Evolutionary conservation across 768 basidiomycete genomes (phyloP).

Genomic region (Pleurotus platypus): DNA sequence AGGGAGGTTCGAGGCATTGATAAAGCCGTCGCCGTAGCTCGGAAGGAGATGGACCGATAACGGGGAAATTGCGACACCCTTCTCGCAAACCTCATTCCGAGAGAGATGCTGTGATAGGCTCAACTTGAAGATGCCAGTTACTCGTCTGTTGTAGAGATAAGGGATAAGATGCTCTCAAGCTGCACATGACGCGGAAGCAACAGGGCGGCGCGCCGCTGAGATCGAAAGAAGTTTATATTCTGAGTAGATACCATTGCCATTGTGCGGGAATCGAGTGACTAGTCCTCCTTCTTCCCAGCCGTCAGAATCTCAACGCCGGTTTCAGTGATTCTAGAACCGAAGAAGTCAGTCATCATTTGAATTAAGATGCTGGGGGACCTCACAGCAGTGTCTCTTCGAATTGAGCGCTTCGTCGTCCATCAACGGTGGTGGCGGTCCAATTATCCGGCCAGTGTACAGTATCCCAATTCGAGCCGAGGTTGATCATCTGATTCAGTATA

Average conservation of each 20-base stretch:
- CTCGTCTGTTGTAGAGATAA: constrained; percentile 3
- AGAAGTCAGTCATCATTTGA: constrained; percentile 3
- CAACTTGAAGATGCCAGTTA: background rate
- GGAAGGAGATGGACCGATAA: constrained; percentile 8
- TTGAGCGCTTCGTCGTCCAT: constrained; percentile 90
- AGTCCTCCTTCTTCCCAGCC: constrained; percentile 29
- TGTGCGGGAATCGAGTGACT: background rate
- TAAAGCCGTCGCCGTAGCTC: constrained; percentile 5
- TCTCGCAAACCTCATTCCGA: background rate
- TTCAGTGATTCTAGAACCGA: constrained; percentile 72
- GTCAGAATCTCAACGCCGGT: constrained; percentile 88
- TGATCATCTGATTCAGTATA: constrained; percentile 71
- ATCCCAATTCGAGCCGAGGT: constrained; percentile 75
- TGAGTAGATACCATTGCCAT: background rate
- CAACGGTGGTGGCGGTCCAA: constrained; percentile 93
- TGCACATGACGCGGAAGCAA: constrained; percentile 7
- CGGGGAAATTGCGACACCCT: constrained; percentile 6
- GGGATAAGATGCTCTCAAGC: constrained; percentile 3
- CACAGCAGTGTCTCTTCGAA: constrained; percentile 97
- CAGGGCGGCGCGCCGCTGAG: constrained; percentile 2
- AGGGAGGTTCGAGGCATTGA: background rate
- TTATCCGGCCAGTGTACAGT: constrained; percentile 89
- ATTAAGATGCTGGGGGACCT: constrained; percentile 22
- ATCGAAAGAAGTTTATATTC: background rate
- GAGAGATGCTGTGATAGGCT: background rate